A percentile compares a stretch with the other conserved stretches of the same genome.
Conservation (phyloP, 495 filamentous ascomycete species). For the Talaromyces thailandensis region DNA sequence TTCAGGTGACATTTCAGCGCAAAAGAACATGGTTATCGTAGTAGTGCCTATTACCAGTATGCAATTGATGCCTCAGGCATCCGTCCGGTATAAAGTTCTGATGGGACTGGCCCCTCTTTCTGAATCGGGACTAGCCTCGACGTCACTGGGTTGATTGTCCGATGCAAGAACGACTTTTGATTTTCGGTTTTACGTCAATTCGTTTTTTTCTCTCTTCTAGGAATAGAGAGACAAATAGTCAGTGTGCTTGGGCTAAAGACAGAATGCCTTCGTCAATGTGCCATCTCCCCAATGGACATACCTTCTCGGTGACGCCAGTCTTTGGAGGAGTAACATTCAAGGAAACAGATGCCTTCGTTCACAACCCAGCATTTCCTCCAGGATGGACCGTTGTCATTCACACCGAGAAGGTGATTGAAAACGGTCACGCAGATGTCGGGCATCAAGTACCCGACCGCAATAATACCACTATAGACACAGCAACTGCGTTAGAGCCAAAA, state of each 20-base stretch:
- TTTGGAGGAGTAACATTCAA: conserved; percentile 89
- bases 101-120: background rate
- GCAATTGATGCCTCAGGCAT: background rate
- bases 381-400: conserved; percentile 85
- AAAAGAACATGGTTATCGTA: background rate
- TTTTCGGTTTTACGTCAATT: background rate
- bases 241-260: background rate
- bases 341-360: conserved; percentile 58
- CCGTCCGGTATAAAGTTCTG: background rate
- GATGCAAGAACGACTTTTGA: background rate
- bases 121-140: background rate
- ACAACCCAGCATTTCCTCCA: conserved; percentile 63
- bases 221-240: background rate
- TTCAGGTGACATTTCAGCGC: background rate
- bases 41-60: no score
- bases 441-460: conserved; percentile 10
- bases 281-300: conserved; percentile 80
- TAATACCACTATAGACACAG: conserved; percentile 12
- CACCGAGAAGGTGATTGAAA: conserved; percentile 48
- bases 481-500: background rate
- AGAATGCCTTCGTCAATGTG: conserved; percentile 16
- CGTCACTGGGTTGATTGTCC: background rate
- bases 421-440: conserved; percentile 13
- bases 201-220: background rate
- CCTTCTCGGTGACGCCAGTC: conserved; percentile 67